Evolutionary conservation across 331 rosid species (phyloP).

Genomic region (Cydonia oblonga): DNA sequence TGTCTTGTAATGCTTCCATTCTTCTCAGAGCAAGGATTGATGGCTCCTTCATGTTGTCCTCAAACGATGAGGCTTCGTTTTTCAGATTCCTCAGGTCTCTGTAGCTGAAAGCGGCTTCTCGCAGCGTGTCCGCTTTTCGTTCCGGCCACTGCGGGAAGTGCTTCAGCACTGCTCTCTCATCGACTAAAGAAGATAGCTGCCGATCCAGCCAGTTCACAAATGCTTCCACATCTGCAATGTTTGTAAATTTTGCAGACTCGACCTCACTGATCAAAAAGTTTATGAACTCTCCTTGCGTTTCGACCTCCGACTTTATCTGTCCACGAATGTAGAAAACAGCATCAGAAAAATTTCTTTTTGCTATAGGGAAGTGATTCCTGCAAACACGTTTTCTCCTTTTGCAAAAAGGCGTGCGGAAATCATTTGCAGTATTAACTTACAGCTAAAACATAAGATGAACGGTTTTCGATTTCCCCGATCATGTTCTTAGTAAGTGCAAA

Average conservation of each 20-base stretch:
- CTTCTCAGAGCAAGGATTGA: slow-evolving; percentile 38
- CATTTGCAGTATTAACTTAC: slow-evolving; percentile 31
- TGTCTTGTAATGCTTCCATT: slow-evolving; percentile 86
- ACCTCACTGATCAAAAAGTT: slow-evolving; percentile 52
- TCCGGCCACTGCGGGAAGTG: slow-evolving; percentile 94
- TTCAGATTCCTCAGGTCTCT: slow-evolving; percentile 67
- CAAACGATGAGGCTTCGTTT: slow-evolving; percentile 38
- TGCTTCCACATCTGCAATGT: slow-evolving; percentile 57
- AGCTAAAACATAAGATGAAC: slow-evolving; percentile 60
- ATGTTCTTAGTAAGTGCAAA: slow-evolving; percentile 74
- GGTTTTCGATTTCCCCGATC: slow-evolving; percentile 95
- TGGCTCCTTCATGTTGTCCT: slow-evolving; percentile 58
- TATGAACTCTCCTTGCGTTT: slow-evolving; percentile 63
- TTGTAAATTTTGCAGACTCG: slow-evolving; percentile 37
- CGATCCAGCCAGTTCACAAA: slow-evolving; percentile 82
- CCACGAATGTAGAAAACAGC: not conserved
- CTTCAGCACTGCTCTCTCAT: slow-evolving; percentile 74
- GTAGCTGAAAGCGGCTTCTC: slow-evolving; percentile 81
- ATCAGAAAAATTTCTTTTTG: not conserved
- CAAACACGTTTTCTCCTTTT: too few relatives aligned
- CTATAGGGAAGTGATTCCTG: too few relatives aligned
- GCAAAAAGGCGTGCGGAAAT: not conserved
- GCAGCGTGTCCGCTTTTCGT: slow-evolving; percentile 63
- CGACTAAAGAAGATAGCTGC: slow-evolving; percentile 63
- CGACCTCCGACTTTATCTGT: slow-evolving; percentile 85